phyloP scores from a whole-genome alignment of 140 eudicot species.

The Oenanthe javanica region DNA sequence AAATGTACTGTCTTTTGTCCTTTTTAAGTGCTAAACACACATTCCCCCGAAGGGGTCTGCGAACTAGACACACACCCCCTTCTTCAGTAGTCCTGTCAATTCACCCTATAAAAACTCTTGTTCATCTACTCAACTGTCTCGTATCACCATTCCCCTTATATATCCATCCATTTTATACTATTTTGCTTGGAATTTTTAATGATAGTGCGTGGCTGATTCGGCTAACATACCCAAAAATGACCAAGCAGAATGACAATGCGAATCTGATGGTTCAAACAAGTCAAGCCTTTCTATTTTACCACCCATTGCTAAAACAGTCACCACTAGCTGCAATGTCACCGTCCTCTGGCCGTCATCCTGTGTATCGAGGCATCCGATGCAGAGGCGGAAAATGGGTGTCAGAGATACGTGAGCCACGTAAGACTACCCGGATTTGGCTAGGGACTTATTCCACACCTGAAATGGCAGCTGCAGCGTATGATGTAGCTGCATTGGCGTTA shows the following conservation, averaged over 20 bases:
- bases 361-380: slow-evolving; percentile 60
- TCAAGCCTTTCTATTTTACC: slow-evolving; percentile 5
- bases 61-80: not conserved
- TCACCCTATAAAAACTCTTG: not conserved
- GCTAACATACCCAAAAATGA: slow-evolving; percentile 8
- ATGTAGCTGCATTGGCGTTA: slow-evolving; percentile 67
- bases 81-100: not conserved
- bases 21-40: slow-evolving; percentile 1
- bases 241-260: not conserved
- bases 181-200: not conserved
- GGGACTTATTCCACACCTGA: slow-evolving; percentile 65
- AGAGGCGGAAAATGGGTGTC: slow-evolving; percentile 81
- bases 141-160: not conserved
- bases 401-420: slow-evolving; percentile 68
- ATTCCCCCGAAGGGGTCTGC: not conserved
- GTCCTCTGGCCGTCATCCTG: slow-evolving; percentile 47
- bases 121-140: not conserved
- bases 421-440: slow-evolving; percentile 60
- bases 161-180: not conserved
- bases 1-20: slow-evolving; percentile 4
- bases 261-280: not conserved
- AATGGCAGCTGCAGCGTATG: slow-evolving; percentile 88
- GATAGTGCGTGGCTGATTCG: slow-evolving; percentile 17
- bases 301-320: not conserved
- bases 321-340: not conserved